Conservation (phyloP, 2,329 filamentous ascomycete species). For the Aspergillus piperis region DNA sequence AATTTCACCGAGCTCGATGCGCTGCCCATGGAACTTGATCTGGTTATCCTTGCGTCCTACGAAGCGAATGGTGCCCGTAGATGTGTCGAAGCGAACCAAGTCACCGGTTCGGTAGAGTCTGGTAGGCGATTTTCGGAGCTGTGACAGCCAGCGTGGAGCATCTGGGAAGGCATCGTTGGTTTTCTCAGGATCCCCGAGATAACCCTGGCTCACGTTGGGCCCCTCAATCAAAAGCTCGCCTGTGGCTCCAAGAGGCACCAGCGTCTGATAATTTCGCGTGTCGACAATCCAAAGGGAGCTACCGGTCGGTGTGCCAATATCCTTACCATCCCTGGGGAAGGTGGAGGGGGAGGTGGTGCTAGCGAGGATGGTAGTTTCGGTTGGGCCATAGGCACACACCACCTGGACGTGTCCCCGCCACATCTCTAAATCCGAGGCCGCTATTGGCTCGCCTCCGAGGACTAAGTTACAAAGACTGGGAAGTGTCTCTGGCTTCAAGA, state of each 20-base stretch:
- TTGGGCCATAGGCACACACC: not conserved
- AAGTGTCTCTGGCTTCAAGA: not conserved
- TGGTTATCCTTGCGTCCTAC: constrained; percentile 40
- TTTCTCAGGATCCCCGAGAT: not conserved
- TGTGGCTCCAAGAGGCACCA: not conserved
- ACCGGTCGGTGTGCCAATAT: not conserved
- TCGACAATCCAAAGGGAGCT: not conserved
- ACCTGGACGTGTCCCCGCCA: not conserved
- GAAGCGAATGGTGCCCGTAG: not conserved
- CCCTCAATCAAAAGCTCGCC: not conserved
- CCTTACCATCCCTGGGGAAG: not conserved
- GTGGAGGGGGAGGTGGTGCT: not conserved
- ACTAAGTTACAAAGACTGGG: not conserved
- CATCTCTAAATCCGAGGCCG: not conserved
- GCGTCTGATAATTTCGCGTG: not conserved
- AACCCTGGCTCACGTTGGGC: not conserved
- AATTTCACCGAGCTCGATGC: constrained; percentile 26
- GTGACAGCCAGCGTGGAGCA: not conserved
- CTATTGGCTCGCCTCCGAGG: not conserved
- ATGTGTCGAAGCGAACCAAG: not conserved
- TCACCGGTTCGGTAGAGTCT: not conserved
- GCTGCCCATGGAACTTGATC: constrained; percentile 62
- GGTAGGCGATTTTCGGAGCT: not conserved
- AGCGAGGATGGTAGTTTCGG: not conserved
- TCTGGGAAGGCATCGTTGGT: not conserved